Conservation (phyloP, 805 yeast genomes). For the Brettanomyces nanus region DNA sequence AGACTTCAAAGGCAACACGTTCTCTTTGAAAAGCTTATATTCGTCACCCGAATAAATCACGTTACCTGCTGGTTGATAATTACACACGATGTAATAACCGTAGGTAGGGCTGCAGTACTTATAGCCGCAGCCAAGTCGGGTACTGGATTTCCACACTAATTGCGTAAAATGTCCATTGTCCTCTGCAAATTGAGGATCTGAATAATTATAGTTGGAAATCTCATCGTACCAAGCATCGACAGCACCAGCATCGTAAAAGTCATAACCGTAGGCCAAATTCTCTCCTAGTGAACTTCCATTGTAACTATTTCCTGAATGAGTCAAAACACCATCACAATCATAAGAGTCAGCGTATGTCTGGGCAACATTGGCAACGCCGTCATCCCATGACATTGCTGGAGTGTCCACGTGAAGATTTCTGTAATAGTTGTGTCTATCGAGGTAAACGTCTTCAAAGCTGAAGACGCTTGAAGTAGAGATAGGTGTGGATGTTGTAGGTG, state of each 20-base stretch:
- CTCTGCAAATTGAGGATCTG: slow-evolving; percentile 37
- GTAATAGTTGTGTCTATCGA: slow-evolving; percentile 53
- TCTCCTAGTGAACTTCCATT: slow-evolving; percentile 54
- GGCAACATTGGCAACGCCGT: slow-evolving; percentile 45
- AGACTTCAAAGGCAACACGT: slow-evolving; percentile 28
- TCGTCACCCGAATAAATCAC: slow-evolving; percentile 12
- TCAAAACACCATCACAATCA: slow-evolving; percentile 46
- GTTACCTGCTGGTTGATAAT: slow-evolving; percentile 72
- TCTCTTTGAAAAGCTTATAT: slow-evolving; percentile 16
- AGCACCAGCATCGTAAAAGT: slow-evolving; percentile 39
- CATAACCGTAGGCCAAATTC: slow-evolving; percentile 70
- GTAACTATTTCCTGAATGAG: slow-evolving; percentile 52
- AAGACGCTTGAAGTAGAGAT: slow-evolving; percentile 15
- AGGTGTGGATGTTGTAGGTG: slow-evolving; percentile 18
- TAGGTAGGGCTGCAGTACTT: slow-evolving; percentile 42
- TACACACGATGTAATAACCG: slow-evolving; percentile 61
- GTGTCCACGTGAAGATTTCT: slow-evolving; percentile 45
- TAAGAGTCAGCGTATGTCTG: slow-evolving; percentile 45
- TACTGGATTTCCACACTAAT: slow-evolving; percentile 60
- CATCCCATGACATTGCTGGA: slow-evolving; percentile 46
- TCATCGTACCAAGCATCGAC: slow-evolving; percentile 75
- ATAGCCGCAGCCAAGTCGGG: slow-evolving; percentile 64
- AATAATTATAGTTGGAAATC: slow-evolving; percentile 41
- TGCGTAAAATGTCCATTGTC: slow-evolving; percentile 78
- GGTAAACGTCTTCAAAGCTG: slow-evolving; percentile 35